These are phyloP conservation scores for Coprinopsis marcescibilis DNA, from an alignment of 768 basidiomycete species.

Conservation along the genomic window DNA sequence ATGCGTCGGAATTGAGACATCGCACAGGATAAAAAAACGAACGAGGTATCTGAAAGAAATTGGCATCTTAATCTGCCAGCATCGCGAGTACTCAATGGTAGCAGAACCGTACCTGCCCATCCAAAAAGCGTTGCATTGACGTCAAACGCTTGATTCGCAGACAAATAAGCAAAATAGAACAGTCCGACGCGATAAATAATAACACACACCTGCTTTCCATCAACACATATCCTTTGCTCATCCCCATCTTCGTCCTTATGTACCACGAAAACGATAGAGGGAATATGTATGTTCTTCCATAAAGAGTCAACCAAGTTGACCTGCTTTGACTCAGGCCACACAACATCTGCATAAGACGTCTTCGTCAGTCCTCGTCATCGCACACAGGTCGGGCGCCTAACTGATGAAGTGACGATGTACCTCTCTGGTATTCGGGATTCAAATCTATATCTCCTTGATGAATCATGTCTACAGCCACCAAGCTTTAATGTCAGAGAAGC, in stretches of 20 bases:
- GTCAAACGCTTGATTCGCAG: constrained; percentile 70
- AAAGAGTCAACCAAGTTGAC: constrained; percentile 71
- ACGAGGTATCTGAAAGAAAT: constrained; percentile 47
- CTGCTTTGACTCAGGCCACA: constrained; percentile 71
- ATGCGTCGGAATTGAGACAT: neutral
- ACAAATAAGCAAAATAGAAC: neutral
- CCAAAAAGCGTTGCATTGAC: constrained; percentile 72
- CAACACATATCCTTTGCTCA: constrained; percentile 61
- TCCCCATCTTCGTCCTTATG: constrained; percentile 47
- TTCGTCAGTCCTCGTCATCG: neutral
- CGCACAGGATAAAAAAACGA: constrained; percentile 17
- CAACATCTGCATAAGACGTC: constrained; percentile 52
- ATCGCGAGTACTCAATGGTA: neutral
- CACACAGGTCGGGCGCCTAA: neutral
- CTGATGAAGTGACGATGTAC: neutral
- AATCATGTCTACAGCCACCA: constrained; percentile 51
- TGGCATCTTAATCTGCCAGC: neutral
- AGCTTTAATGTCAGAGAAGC: no score
- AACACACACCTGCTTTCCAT: constrained; percentile 73
- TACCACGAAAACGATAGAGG: constrained; percentile 73
- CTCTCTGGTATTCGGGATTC: constrained; percentile 34
- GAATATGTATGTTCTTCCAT: constrained; percentile 72
- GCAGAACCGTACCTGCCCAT: constrained; percentile 56
- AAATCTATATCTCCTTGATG: constrained; percentile 68
- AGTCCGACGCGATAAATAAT: constrained; percentile 14